phyloP scores from a whole-genome alignment of 495 filamentous ascomycete species.

The Xylaria flabelliformis region DNA sequence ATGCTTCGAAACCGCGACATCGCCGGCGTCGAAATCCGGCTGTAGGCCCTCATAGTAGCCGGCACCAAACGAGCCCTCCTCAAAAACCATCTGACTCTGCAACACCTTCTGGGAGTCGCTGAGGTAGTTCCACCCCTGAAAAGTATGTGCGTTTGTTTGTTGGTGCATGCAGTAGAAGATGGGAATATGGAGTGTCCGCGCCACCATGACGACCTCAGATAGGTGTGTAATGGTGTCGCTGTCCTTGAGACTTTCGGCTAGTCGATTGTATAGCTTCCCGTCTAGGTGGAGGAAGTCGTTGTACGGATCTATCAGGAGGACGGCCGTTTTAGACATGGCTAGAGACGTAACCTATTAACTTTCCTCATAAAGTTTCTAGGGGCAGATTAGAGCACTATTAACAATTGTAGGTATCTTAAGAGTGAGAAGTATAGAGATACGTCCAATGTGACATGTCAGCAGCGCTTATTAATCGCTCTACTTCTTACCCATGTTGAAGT shows the following conservation, averaged over 20 bases:
- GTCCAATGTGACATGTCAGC: not conserved
- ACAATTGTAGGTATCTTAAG: not conserved
- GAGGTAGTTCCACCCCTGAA: slow-evolving; percentile 1
- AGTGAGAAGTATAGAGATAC: not conserved
- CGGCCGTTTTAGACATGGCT: not conserved
- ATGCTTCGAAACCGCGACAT: not conserved
- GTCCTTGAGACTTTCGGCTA: not conserved
- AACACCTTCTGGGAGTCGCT: not conserved
- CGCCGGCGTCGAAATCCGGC: not conserved
- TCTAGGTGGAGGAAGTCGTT: not conserved
- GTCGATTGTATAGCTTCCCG: not conserved
- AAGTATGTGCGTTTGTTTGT: not conserved
- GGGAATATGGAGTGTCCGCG: not conserved
- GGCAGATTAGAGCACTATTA: not conserved
- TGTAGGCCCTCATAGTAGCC: not conserved
- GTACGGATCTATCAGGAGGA: slow-evolving; percentile 3
- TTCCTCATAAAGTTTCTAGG: not conserved
- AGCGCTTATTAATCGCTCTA: not conserved
- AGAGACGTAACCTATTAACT: not conserved
- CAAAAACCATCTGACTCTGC: not conserved
- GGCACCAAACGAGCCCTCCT: not conserved
- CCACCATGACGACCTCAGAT: not conserved
- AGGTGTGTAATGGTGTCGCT: not conserved
- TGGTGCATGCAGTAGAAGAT: not conserved
- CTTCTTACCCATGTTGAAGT: not conserved